Percentiles rank a stretch among this genome's conserved stretches.
phyloP scores from a whole-genome alignment of 2,329 filamentous ascomycete species.

The Pseudogymnoascus sp. region DNA sequence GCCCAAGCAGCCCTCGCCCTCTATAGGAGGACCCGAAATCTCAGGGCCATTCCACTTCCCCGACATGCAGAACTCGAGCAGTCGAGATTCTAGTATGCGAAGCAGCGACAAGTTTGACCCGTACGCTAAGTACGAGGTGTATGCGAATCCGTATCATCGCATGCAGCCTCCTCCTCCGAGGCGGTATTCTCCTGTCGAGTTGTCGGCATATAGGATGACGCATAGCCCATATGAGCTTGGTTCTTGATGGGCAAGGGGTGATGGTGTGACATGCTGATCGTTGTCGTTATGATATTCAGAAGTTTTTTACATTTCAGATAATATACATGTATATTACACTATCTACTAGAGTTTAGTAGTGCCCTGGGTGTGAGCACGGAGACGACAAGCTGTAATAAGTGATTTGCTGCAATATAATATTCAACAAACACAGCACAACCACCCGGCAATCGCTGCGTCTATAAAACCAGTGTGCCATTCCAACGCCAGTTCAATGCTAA shows the following conservation, averaged over 20 bases:
- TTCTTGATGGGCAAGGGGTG: background rate
- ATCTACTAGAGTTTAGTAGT: background rate
- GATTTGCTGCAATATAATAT: background rate
- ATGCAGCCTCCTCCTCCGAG: background rate
- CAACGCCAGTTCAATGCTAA: slow-evolving; percentile 4
- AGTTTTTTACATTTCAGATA: background rate
- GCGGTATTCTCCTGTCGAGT: background rate
- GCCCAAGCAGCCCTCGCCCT: background rate
- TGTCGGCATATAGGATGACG: background rate
- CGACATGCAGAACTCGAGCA: background rate
- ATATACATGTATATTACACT: background rate
- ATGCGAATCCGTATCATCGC: background rate
- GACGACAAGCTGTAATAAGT: too few relatives aligned
- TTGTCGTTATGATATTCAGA: background rate
- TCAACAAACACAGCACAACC: background rate
- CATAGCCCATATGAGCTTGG: background rate
- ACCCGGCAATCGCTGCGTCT: slow-evolving; percentile 2
- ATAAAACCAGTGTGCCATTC: slow-evolving; percentile 4
- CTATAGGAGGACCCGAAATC: background rate
- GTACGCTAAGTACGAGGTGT: background rate
- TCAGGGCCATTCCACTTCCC: background rate
- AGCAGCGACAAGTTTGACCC: background rate
- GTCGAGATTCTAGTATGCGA: background rate
- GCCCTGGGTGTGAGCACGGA: too few relatives aligned
- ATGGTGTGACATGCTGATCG: background rate